Evolutionary conservation across 164 flowering plant species (phyloP), one percentile per base, ranked within the genome.

Genomic region (Kingdonia uniflora): DNA sequence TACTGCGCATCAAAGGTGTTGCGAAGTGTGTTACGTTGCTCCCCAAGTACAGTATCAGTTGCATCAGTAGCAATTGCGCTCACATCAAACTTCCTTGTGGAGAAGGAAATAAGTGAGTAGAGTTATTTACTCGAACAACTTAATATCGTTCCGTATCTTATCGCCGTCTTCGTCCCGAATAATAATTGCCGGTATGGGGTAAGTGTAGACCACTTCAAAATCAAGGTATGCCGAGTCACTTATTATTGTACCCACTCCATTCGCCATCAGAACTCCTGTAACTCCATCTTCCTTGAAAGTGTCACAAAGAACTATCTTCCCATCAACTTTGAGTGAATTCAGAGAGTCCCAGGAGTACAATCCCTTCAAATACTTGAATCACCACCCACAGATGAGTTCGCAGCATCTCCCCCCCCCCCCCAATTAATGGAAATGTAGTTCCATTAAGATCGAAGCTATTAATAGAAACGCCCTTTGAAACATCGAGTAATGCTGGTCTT

Each of bases 321-420:
- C 76, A n/a, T 20, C 17, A 0, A 58, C 67, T 59, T 46, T 41
- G 61, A 49, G 21, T 1, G 70, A 54, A 59, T 65, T 72, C 58
- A 77, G 14, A 4, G 65, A 1, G 14, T n/a, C n/a, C 60, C 76
- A 14, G 35, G 8, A n/a, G 19, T 0, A 60, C 79, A 77, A 19
- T 6, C 47, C 14, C 57, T 58, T 24, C 79, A 40, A 15, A 52
- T 7, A 0, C 57, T 59, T 0, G 58, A 1, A 8, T 41, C 25
- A 7, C 55, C n/a, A 8, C 79, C 77, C 0, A 57, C 61, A 0
- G 82, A 68, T 17, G 38, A 56, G 50, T 74, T 77, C 2, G 66
- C 68, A 6, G 74, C 79, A 56, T 62, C 74, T 55, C 77, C 79
- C 26, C 72, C 57, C 77, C 79, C 26, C 72, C 77, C 63, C 69